phyloP scores from a whole-genome alignment of 164 flowering plant species.

The Protea cynaroides region DNA sequence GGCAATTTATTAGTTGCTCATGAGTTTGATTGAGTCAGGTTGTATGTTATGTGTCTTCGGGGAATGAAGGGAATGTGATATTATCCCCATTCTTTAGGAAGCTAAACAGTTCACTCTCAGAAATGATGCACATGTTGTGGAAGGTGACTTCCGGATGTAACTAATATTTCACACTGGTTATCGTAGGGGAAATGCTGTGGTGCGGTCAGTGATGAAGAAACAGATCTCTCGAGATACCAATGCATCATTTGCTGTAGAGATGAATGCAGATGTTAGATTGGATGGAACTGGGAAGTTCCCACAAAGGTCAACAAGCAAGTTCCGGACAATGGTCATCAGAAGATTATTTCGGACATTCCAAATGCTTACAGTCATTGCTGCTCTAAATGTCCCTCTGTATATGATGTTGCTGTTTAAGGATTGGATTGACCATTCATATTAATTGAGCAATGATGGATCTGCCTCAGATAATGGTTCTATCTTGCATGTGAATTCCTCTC shows the following conservation, averaged over 20 bases:
- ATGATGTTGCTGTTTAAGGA: conserved; percentile 87
- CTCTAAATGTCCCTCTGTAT: conserved; percentile 73
- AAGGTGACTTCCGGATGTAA: background rate
- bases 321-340: conserved; percentile 26
- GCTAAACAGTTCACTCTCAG: no score
- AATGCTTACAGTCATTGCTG: conserved; percentile 51
- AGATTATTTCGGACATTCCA: conserved; percentile 40
- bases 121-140: no score
- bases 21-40: no score
- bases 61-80: no score
- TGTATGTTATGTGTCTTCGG: no score
- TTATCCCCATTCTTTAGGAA: no score
- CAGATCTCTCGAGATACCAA: conserved; percentile 32
- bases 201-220: conserved; percentile 61
- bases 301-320: conserved; percentile 37
- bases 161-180: background rate
- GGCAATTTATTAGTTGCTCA: no score
- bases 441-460: no score
- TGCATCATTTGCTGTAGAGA: conserved; percentile 21
- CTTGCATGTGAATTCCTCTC: no score
- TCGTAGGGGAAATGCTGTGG: conserved; percentile 70
- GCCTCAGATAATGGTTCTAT: no score
- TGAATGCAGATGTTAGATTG: conserved; percentile 24
- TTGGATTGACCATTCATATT: conserved; percentile 58
- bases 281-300: conserved; percentile 26